Evolutionary conservation across 345 rosid genomes (phyloP).

Genomic region (Odontarrhena argentea): DNA sequence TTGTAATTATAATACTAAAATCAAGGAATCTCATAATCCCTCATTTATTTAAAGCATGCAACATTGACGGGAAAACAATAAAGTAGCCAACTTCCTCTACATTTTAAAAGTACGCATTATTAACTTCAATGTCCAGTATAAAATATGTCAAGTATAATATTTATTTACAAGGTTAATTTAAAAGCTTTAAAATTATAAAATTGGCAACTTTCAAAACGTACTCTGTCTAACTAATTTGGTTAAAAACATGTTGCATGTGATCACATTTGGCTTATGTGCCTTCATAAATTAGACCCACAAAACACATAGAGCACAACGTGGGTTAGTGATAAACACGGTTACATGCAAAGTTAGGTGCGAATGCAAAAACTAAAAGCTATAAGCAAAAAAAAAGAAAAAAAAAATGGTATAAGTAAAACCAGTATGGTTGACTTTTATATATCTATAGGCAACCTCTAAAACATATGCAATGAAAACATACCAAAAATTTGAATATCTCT

Average conservation of each 20-base stretch:
- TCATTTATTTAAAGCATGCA: constrained; percentile 22
- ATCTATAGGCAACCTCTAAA: background rate
- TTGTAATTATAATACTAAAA: constrained; percentile 12
- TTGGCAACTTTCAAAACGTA: background rate
- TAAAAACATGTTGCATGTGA: constrained; percentile 33
- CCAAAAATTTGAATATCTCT: constrained; percentile 9
- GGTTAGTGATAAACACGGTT: constrained; percentile 26
- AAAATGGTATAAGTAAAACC: background rate
- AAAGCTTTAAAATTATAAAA: background rate
- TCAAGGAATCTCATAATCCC: constrained; percentile 30
- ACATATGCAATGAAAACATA: constrained; percentile 1
- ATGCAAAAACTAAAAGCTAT: constrained; percentile 7
- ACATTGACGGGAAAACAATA: constrained; percentile 16
- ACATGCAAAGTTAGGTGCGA: constrained; percentile 23
- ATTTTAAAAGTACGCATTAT: constrained; percentile 12
- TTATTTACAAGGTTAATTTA: background rate
- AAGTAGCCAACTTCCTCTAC: constrained; percentile 3
- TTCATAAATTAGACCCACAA: constrained; percentile 25
- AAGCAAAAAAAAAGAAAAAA: no score
- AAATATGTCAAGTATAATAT: constrained; percentile 11
- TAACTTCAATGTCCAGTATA: background rate
- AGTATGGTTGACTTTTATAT: background rate
- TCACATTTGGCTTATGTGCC: constrained; percentile 12
- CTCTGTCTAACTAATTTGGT: constrained; percentile 29
- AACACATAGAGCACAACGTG: constrained; percentile 25